Conservation (phyloP, 768 basidiomycete species). For the Scleroderma bovista region DNA sequence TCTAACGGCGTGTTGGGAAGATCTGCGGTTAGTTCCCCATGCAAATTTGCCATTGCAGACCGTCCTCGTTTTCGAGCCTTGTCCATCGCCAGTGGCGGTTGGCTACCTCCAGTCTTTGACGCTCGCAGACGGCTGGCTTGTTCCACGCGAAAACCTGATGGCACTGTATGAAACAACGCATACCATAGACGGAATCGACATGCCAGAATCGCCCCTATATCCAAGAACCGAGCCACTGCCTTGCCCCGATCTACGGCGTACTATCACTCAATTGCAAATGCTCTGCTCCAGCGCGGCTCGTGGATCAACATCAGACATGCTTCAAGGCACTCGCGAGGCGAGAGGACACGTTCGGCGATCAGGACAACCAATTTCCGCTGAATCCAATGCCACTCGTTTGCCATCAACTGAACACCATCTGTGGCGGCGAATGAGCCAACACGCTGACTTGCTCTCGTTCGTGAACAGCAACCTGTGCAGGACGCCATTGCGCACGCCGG, state of each 20-base stretch:
- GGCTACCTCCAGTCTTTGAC: slow-evolving; percentile 69
- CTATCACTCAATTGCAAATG: slow-evolving; percentile 61
- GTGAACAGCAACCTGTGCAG: slow-evolving; percentile 47
- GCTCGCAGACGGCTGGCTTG: slow-evolving; percentile 45
- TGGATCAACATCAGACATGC: slow-evolving; percentile 26
- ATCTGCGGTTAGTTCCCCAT: slow-evolving; percentile 66
- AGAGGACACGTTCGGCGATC: slow-evolving; percentile 24
- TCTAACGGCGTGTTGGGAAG: slow-evolving; percentile 33
- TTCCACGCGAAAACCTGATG: slow-evolving; percentile 38
- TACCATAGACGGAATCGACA: slow-evolving; percentile 17
- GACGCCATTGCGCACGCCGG: slow-evolving; percentile 27
- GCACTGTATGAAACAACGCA: slow-evolving; percentile 40
- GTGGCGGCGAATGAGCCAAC: slow-evolving; percentile 25
- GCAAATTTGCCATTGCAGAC: slow-evolving; percentile 73
- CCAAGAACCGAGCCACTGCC: slow-evolving; percentile 26
- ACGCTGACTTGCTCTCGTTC: slow-evolving; percentile 48
- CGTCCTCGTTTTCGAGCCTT: slow-evolving; percentile 59
- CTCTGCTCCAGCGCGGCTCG: slow-evolving; percentile 32
- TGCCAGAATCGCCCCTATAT: slow-evolving; percentile 32
- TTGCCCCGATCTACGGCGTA: slow-evolving; percentile 55
- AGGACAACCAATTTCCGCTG: slow-evolving; percentile 28
- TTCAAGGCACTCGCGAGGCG: slow-evolving; percentile 24
- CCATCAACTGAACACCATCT: slow-evolving; percentile 11
- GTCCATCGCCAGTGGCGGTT: slow-evolving; percentile 45
- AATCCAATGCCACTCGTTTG: slow-evolving; percentile 17